phyloP scores from a whole-genome alignment of 345 rosid genomes.

The Eucalyptus curtisii region DNA sequence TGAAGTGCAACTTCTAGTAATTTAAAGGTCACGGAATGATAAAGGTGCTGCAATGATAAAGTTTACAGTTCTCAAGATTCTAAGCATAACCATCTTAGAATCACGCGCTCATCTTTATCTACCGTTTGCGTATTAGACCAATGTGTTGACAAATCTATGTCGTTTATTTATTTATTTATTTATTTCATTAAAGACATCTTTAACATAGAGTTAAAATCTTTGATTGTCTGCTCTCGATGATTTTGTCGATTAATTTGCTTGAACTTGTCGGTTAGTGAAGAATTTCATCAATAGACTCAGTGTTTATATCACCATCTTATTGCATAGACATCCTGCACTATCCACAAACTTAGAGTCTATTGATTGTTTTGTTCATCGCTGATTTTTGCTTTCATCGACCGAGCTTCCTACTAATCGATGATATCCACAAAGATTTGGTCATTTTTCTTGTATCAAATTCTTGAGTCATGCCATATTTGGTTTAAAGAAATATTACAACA shows the following conservation, averaged over 20 bases:
- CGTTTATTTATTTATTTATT: neutral
- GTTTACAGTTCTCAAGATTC: neutral
- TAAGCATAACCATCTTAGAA: neutral
- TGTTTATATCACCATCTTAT: neutral
- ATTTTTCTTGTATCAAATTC: neutral
- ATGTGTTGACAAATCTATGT: neutral
- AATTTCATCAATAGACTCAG: neutral
- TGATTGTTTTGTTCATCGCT: neutral
- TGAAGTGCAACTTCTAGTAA: neutral
- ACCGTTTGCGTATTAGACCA: fast-evolving
- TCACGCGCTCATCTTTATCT: neutral
- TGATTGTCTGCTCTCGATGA: fast-evolving
- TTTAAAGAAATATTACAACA: neutral
- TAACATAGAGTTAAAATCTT: neutral
- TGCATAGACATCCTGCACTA: neutral
- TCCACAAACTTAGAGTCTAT: neutral
- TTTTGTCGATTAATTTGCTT: neutral
- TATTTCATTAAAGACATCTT: fast-evolving
- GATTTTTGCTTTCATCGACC: neutral
- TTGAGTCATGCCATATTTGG: neutral
- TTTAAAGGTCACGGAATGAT: neutral
- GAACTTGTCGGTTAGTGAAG: fast-evolving
- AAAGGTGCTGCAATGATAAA: neutral
- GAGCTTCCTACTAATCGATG: neutral
- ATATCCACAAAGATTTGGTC: neutral